These are phyloP conservation scores for Fabrea salina DNA, from an alignment of 169 alveolate genomes.

Conservation along the genomic window DNA sequence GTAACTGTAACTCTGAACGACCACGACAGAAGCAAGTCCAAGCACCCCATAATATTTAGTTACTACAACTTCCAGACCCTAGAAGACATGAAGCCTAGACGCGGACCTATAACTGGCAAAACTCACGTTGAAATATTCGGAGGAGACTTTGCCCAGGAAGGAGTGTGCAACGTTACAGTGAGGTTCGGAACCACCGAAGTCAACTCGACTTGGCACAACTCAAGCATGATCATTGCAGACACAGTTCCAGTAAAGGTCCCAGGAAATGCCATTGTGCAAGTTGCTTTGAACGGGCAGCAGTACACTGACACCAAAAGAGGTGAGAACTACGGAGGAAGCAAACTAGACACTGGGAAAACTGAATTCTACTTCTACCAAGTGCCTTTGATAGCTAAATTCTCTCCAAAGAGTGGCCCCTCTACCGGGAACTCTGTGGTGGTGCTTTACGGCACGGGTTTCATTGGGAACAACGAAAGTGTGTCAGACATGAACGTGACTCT, in stretches of 20 bases:
- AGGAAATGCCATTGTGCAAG: constrained; percentile 74
- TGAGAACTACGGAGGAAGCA: constrained; percentile 22
- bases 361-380: constrained; percentile 61
- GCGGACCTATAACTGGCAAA: constrained; percentile 75
- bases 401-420: constrained; percentile 69
- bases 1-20: constrained; percentile 63
- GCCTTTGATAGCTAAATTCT: constrained; percentile 54
- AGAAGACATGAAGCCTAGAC: constrained; percentile 50
- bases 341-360: not conserved
- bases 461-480: constrained; percentile 43
- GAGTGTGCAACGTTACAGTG: constrained; percentile 72
- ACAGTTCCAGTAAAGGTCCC: constrained; percentile 67
- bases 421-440: constrained; percentile 60
- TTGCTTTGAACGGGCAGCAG: constrained; percentile 75
- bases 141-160: constrained; percentile 60
- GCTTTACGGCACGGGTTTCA: constrained; percentile 70
- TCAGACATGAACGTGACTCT: constrained; percentile 32
- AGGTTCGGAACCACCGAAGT: constrained; percentile 69
- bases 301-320: constrained; percentile 70
- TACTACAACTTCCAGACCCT: constrained; percentile 48
- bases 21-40: constrained; percentile 52
- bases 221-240: constrained; percentile 42
- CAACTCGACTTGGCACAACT: constrained; percentile 39
- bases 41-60: constrained; percentile 46
- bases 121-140: constrained; percentile 61